Base-by-base conservation (phyloP, 805 yeast genomes). In the Lipomyces mesembrius region DNA sequence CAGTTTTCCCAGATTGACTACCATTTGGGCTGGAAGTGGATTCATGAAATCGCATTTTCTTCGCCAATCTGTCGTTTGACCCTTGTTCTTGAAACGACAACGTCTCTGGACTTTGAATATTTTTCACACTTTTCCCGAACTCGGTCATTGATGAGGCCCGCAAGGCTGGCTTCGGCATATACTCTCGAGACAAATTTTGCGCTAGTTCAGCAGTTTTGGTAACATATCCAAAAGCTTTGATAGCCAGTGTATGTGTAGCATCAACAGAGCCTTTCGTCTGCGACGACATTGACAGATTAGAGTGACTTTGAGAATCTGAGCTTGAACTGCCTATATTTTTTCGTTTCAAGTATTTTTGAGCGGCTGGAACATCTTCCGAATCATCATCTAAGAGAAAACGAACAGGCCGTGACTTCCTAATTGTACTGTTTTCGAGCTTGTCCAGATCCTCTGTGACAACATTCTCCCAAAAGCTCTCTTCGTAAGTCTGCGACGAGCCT, bases 331-430 rank as follows among this genome's bases (percentile, higher is more conserved):
- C 56, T 12, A 57, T 57, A 17, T 53, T 63, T 59, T 63, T 63
- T 25, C 63, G 63, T 57, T 55, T 88, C 72, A 93, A 85, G 72
- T 96, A 85, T 78, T 93, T 97, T 79, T 93, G 98, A 39, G 90
- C 87, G 12, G 97, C 97, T 1, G 97, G 97, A 64, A 93, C 92
- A 2, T 97, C 97, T 77, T 92, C 97, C 73, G 90, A 90, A 75
- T 92, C 97, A 77, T 92, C 97, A 81, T 92, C 74, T 3, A 76
- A 69, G 34, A n/a, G 34, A 22, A 52, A 52, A 25, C 55, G 29
- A 20, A n/a, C 57, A 2, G 57, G 34, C n/a, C 20, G 29, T 7
- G 49, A 79, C 77, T 64, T 82, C 84, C 72, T 75, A 77, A 3
- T 54, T 52, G 46, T 9, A 8, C 20, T 25, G 17, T 25, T 27